Conservation (phyloP, 2,329 filamentous ascomycete genomes). For the Tolypocladium nubicola region DNA sequence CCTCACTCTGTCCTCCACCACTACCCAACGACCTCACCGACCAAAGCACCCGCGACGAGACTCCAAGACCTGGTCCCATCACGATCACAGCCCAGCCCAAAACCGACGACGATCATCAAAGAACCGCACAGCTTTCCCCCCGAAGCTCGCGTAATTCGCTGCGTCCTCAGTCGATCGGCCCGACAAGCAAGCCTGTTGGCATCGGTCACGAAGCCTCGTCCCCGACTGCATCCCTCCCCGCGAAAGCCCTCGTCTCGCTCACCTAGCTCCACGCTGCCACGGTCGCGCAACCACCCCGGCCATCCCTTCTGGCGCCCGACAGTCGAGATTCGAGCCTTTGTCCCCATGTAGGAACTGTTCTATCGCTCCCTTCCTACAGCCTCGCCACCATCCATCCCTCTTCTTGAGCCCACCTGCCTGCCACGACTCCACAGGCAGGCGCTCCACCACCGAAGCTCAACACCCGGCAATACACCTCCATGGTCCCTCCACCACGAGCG, state of each 20-base stretch:
- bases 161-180: constrained; percentile 3
- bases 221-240: constrained; percentile 1
- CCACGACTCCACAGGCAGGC: constrained; percentile 25
- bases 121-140: not conserved
- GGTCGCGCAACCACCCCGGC: not conserved
- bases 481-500: constrained; percentile 50
- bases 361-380: constrained; percentile 14
- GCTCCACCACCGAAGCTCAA: constrained; percentile 19
- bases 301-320: not conserved
- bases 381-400: constrained; percentile 12
- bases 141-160: constrained; percentile 1
- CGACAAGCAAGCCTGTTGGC: constrained; percentile 1
- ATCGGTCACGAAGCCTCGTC: constrained; percentile 3
- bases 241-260: not conserved
- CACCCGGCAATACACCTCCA: constrained; percentile 31
- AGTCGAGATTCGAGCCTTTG: constrained; percentile 1
- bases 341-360: constrained; percentile 24
- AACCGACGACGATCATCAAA: not conserved
- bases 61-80: constrained; percentile 1
- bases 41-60: constrained; percentile 1
- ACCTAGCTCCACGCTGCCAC: not conserved
- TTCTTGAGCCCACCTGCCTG: constrained; percentile 20
- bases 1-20: constrained; percentile 16
- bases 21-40: constrained; percentile 4
- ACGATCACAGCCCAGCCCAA: not conserved